A percentile compares a stretch with the other conserved stretches of the same genome.
Conservation (phyloP, 2,329 filamentous ascomycete species). For the Pyrenophora tritici-repentis region DNA sequence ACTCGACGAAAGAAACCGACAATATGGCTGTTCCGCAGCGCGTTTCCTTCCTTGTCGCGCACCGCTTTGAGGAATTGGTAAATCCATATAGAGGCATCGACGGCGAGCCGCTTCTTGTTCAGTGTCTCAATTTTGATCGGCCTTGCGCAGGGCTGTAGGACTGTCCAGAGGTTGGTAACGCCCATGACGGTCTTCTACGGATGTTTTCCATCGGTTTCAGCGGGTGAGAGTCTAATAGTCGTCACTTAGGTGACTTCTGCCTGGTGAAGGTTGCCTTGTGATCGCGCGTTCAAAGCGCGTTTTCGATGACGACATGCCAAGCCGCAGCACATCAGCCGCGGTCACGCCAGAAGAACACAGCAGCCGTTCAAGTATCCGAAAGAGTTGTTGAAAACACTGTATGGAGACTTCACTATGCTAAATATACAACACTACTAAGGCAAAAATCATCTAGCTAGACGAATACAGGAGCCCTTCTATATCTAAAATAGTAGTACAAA, state of each 20-base stretch:
- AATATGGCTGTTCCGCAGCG: conserved; percentile 91
- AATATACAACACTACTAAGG: too few species aligned
- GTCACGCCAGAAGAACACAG: neutral
- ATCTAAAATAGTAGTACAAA: too few species aligned
- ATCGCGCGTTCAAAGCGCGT: conserved; percentile 25
- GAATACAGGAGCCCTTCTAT: too few species aligned
- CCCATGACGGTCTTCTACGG: conserved; percentile 66
- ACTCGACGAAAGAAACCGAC: conserved; percentile 98
- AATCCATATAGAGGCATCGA: conserved; percentile 99
- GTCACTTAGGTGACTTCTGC: neutral
- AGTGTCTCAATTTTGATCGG: conserved; percentile 96
- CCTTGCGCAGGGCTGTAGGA: conserved; percentile 90
- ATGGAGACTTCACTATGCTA: too few species aligned
- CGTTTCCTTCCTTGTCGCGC: conserved; percentile 97
- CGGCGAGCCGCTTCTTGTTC: conserved; percentile 92
- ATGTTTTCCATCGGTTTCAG: conserved; percentile 20
- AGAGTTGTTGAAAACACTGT: too few species aligned
- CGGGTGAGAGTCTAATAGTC: neutral
- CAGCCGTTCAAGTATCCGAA: too few species aligned
- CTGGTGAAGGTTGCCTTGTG: conserved; percentile 20
- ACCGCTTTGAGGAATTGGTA: conserved; percentile 99
- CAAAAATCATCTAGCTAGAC: too few species aligned
- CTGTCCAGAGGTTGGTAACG: conserved; percentile 97
- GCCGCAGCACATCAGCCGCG: neutral
- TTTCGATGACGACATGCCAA: conserved; percentile 23